phyloP scores from a whole-genome alignment of 495 filamentous ascomycete species.

The Aspergillus sclerotioniger region DNA sequence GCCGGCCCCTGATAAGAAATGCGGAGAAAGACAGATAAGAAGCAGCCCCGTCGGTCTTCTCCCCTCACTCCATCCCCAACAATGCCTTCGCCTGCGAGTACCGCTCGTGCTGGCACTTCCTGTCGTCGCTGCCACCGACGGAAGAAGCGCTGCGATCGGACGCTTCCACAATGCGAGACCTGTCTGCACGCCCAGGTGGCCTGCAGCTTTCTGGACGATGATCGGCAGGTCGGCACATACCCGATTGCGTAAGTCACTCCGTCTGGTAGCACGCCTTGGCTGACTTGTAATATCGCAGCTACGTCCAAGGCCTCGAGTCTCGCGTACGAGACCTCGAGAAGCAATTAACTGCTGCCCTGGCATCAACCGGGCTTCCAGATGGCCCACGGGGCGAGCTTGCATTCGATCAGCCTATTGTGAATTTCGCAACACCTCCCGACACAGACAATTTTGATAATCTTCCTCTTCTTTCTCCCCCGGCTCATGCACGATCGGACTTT shows the following conservation, averaged over 20 bases:
- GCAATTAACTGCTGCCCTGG: conserved; percentile 17
- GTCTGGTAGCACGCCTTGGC: too few species aligned
- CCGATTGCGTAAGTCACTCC: conserved; percentile 38
- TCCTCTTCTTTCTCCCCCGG: not conserved
- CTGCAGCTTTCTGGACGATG: conserved; percentile 39
- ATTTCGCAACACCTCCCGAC: conserved; percentile 7
- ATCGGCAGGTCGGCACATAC: conserved; percentile 34
- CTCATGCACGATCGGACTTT: conserved; percentile 15
- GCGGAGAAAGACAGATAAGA: too few species aligned
- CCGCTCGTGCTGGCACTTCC: conserved; percentile 27
- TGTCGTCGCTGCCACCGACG: conserved; percentile 37
- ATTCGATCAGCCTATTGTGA: not conserved
- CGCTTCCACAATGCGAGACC: conserved; percentile 32
- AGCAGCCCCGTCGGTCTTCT: not conserved
- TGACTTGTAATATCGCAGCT: conserved; percentile 21
- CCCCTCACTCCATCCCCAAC: not conserved
- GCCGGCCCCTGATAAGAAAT: too few species aligned
- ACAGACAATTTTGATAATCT: conserved; percentile 8
- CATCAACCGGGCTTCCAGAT: conserved; percentile 4
- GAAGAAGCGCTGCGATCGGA: conserved; percentile 40
- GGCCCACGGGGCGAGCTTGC: not conserved
- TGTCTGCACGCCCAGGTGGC: conserved; percentile 31
- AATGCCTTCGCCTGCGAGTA: conserved; percentile 9
- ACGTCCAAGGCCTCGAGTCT: conserved; percentile 33
- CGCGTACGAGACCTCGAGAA: conserved; percentile 32